phyloP scores from a whole-genome alignment of 108 stramenopile genomes.

The Aureococcus anophagefferens region DNA sequence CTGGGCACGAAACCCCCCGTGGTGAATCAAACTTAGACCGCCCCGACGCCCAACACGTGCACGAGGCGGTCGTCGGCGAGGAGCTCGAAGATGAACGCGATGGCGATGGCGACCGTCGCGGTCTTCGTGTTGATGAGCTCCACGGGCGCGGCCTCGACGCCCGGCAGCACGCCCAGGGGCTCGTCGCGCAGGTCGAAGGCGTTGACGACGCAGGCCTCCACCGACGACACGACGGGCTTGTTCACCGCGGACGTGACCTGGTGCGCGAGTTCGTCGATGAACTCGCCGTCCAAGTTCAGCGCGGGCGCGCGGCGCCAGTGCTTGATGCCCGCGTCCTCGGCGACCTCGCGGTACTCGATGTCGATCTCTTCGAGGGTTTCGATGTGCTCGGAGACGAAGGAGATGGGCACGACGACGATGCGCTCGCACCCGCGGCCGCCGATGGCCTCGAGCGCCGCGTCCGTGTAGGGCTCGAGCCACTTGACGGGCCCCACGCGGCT shows the following conservation, averaged over 20 bases:
- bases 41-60: background rate
- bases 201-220: constrained; percentile 74
- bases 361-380: constrained; percentile 99
- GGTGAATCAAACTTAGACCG: background rate
- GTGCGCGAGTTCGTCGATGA: constrained; percentile 91
- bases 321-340: constrained; percentile 77
- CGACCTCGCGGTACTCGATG: constrained; percentile 95
- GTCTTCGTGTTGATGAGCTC: background rate
- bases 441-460: constrained; percentile 77
- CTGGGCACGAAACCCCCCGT: no score
- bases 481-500: constrained; percentile 93
- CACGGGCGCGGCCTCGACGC: background rate
- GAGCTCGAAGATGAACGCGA: background rate
- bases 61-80: background rate
- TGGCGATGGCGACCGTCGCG: background rate
- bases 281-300: constrained; percentile 78
- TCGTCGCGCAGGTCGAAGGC: background rate
- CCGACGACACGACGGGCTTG: constrained; percentile 62
- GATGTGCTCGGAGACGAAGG: constrained; percentile 98
- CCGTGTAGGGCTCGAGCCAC: constrained; percentile 97
- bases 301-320: constrained; percentile 87
- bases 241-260: constrained; percentile 75
- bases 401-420: constrained; percentile 92
- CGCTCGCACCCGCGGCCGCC: constrained; percentile 77
- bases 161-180: background rate